Base-by-base conservation (phyloP, 768 basidiomycete genomes). In the Boletus barrowsii region DNA sequence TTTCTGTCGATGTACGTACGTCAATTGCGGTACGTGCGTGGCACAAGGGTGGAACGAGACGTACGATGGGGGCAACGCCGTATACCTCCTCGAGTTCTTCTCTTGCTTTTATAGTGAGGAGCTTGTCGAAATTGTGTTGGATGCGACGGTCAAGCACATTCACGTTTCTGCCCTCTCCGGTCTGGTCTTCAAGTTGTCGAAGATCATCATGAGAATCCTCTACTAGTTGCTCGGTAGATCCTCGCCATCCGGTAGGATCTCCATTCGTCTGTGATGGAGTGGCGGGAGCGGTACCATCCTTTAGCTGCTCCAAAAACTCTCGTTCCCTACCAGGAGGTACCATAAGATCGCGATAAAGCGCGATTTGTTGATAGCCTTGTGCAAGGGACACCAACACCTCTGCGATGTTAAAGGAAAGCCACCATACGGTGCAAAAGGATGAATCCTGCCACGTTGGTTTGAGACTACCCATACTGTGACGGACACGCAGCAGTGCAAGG, bases 61-160 rank as follows among this genome's bases (percentile, higher is more conserved):
- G 59, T 68, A 90, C 88, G 43, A 93, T 83, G 37, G 87, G 76
- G 3, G 91, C 87, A n/a, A 88, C 69, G 2, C 90, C 90, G 62
- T 90, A 92, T 6, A 90, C 77, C 46, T 83, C 82, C 65, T 92
- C 90, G 37, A 93, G 69, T 54, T 93, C 91, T 64, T 88, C 85
- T 40, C 90, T 74, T 18, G 75, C 77, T 62, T 84, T 86, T 49
- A 89, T 67, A 2, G 76, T 73, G 39, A 89, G 66, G 22, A 93
- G 70, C 64, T 81, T 75, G 26, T 89, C 84, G 33, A 92, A 72
- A 65, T 90, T 87, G 40, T 76, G 73, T 54, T 89, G 84, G 32
- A 88, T 76, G 52, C 80, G 81, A 36, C 60, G 43, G 51, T 70
- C 54, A 14, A 77, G 57, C 3, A 61, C 50, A 17, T 39, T 48